These are phyloP conservation scores for Cynara cardunculus DNA, from an alignment of 129 eudicot genomes.

Conservation along the genomic window DNA sequence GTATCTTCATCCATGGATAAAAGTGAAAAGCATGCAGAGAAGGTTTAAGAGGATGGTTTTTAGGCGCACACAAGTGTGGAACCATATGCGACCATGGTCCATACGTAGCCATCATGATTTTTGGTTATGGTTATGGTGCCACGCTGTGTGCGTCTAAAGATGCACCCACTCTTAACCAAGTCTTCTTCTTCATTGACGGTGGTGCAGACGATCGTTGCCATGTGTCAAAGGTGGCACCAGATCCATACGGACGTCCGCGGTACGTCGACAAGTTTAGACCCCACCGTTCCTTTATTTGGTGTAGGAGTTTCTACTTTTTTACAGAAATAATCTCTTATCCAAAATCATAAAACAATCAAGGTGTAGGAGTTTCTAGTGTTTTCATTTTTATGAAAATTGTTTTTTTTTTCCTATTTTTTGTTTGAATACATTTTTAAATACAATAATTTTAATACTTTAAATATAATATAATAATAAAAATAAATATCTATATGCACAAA, in stretches of 20 bases:
- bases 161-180: slow-evolving; percentile 3
- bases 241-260: neutral
- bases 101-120: neutral
- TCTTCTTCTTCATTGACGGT: neutral
- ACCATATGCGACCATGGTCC: neutral
- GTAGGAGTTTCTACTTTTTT: no score
- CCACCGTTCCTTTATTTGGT: no score
- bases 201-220: neutral
- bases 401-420: no score
- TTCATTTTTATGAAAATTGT: no score
- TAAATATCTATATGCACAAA: no score
- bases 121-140: slow-evolving; percentile 12
- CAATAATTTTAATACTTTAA: no score
- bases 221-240: neutral
- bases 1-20: neutral
- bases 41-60: slow-evolving; percentile 20
- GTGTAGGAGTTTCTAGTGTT: no score
- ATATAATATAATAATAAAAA: no score
- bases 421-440: no score
- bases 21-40: neutral
- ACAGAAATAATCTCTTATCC: no score
- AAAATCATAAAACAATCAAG: no score
- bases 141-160: slow-evolving; percentile 38
- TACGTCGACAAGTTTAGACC: no score
- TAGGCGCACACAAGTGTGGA: slow-evolving; percentile 31